Evolutionary conservation across 2,329 filamentous ascomycete species (phyloP), one percentile per base, ranked within the genome.

Genomic region (Fusarium sp.): DNA sequence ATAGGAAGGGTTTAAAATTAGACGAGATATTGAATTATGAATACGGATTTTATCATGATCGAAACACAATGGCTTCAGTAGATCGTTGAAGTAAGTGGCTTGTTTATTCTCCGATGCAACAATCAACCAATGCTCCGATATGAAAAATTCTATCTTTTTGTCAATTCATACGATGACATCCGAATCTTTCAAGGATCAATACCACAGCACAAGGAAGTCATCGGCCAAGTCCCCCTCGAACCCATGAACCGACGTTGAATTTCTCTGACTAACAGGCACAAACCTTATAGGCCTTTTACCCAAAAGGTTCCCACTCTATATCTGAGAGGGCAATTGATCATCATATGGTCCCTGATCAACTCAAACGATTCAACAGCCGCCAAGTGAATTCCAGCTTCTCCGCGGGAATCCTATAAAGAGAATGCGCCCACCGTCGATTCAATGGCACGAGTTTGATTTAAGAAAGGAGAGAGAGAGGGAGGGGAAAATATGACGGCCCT

Each of bases 401-500:
- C 58, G 65, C 64, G 58, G 65, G 41, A 39, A 39, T 42, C 19
- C 23, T 52, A 52, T 51, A 62, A 58, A 67, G 37, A 41, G 48
- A 50, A 21, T 44, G 23, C 25, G 13, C 46, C 30, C 21, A 64
- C n/a, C 23, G 7, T 7, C 13, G 6, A 31, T 37, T 19, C 26
- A 55, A 62, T 55, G 48, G 21, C 34, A 62, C 25, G 46, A 55
- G 57, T 43, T 12, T 12, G 31, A 28, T 11, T 37, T n/a, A 37
- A 25, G 37, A 19, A 39, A 18, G 41, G 26, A 31, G 50, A 19
- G n/a, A 30, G 26, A 13, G n/a, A 30, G 26, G n/a, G 26, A 30
- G 39, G 23, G 21, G 28, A 37, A 55, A 52, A 21, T 42, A 65
- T 48, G 41, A 52, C 61, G 46, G 37, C 46, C 25, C 19, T 19